phyloP scores from a whole-genome alignment of 176 grass and related monocot genomes.

The Tillandsia leiboldiana region DNA sequence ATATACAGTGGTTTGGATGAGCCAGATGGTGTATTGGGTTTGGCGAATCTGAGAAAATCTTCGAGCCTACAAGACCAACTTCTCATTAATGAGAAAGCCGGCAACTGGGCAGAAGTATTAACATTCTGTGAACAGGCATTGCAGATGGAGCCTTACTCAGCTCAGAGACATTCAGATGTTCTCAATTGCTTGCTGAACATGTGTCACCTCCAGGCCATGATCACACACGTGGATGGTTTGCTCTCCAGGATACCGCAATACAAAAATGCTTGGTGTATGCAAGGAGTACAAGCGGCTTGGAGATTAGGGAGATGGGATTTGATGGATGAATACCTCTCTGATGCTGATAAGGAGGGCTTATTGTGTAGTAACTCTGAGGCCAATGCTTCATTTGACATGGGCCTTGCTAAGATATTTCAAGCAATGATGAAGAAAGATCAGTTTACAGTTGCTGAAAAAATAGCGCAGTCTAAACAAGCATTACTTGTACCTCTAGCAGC shows the following conservation, averaged over 20 bases:
- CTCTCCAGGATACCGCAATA: slow-evolving; percentile 58
- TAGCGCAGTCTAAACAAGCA: slow-evolving; percentile 74
- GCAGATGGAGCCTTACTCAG: slow-evolving; percentile 84
- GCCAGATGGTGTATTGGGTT: slow-evolving; percentile 81
- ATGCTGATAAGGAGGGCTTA: slow-evolving; percentile 49
- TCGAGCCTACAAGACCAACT: slow-evolving; percentile 92
- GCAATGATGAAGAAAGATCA: slow-evolving; percentile 92
- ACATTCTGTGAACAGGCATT: slow-evolving; percentile 89
- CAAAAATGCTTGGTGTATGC: slow-evolving; percentile 92
- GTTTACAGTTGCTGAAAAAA: slow-evolving; percentile 67
- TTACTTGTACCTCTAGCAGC: slow-evolving; percentile 84
- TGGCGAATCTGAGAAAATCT: slow-evolving; percentile 76
- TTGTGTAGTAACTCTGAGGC: slow-evolving; percentile 47
- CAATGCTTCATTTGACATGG: slow-evolving; percentile 89
- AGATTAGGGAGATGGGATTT: slow-evolving; percentile 93
- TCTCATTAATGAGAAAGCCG: slow-evolving; percentile 90
- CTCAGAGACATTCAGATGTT: slow-evolving; percentile 93
- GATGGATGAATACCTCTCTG: slow-evolving; percentile 84
- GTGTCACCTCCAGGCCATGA: slow-evolving; percentile 93
- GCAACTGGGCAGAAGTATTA: slow-evolving; percentile 94
- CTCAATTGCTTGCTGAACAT: slow-evolving; percentile 96
- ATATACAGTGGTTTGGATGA: slow-evolving; percentile 96
- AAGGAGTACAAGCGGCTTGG: slow-evolving; percentile 95
- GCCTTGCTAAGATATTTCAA: slow-evolving; percentile 93
- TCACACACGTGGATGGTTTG: slow-evolving; percentile 92